phyloP scores from a whole-genome alignment of 1,284 basidiomycete genomes.

The Ceratobasidium theobromae region DNA sequence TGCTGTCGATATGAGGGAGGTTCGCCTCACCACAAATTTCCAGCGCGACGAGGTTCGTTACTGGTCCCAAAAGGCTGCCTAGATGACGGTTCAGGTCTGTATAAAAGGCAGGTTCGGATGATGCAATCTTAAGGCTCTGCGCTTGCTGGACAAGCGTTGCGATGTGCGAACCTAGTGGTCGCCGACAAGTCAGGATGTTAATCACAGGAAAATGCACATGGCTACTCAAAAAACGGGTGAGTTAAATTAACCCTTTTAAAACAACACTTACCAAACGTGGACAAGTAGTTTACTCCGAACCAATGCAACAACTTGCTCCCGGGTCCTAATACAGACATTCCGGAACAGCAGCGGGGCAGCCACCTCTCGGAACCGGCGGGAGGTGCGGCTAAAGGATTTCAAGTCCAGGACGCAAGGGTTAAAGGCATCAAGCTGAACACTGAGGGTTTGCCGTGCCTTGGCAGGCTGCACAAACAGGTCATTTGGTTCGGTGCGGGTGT shows the following conservation, averaged over 20 bases:
- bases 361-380: conserved; percentile 7
- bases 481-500: neutral
- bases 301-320: conserved; percentile 13
- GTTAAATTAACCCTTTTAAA: neutral
- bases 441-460: neutral
- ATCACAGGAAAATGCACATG: conserved; percentile 18
- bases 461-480: neutral
- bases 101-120: conserved; percentile 16
- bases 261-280: conserved; percentile 6
- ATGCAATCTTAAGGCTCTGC: neutral
- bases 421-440: neutral
- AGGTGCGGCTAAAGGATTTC: conserved; percentile 3
- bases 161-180: conserved; percentile 16
- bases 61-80: neutral
- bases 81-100: conserved; percentile 9
- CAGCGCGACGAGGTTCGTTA: neutral
- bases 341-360: conserved; percentile 6
- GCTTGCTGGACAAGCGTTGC: conserved; percentile 2
- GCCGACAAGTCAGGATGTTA: conserved; percentile 20
- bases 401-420: neutral
- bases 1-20: conserved; percentile 1
- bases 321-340: conserved; percentile 4
- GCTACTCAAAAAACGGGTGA: neutral
- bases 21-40: conserved; percentile 1
- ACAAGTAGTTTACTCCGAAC: neutral